Evolutionary conservation across 345 rosid species (phyloP), one percentile per base, ranked within the genome.

Genomic region (Melaleuca alternifolia): DNA sequence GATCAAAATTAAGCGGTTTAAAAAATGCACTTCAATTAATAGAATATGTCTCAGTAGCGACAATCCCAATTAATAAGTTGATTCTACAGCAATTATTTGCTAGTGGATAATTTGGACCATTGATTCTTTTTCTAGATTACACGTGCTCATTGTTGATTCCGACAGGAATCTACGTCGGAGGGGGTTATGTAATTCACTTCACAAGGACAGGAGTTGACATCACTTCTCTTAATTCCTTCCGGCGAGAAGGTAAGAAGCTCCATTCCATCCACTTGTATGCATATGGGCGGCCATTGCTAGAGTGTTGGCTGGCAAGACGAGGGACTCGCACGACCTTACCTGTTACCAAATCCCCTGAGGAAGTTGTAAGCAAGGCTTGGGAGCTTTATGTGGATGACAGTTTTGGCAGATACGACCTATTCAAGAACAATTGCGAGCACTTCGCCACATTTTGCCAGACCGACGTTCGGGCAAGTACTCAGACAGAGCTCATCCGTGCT

Each of bases 291-390:
- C 48, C 79, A 9, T 11, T 18, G 4, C 0, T 71, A 1, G 24
- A 15, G 13, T 71, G 33, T 71, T 71, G 79, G 24, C 46, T 71
- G 6, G 5, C 24, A 0, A 71, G 10, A 18, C 4, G 21, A 1
- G 79, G 79, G 24, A 33, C 24, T 10, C 46, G 48, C 48, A 65
- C 46, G 12, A 65, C 79, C 6, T 33, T 65, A 37, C 3, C 0
- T 0, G 3, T 9, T 18, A 33, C 24, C 24, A 71, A 16, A 71
- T 9, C 11, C 2, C 79, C 0, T 3, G 7, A 71, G 1, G 48
- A 71, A 33, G 48, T 37, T 12, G 1, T 71, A 0, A 71, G 44
- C 1, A 18, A 71, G 46, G 79, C 79, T 9, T 5, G 10, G 20
- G 79, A 71, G 48, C 79, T 71, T 41, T 3, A 15, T 11, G 79